Conservation (phyloP, 2,329 filamentous ascomycete species). For the Sporothrix dimorphospora region DNA sequence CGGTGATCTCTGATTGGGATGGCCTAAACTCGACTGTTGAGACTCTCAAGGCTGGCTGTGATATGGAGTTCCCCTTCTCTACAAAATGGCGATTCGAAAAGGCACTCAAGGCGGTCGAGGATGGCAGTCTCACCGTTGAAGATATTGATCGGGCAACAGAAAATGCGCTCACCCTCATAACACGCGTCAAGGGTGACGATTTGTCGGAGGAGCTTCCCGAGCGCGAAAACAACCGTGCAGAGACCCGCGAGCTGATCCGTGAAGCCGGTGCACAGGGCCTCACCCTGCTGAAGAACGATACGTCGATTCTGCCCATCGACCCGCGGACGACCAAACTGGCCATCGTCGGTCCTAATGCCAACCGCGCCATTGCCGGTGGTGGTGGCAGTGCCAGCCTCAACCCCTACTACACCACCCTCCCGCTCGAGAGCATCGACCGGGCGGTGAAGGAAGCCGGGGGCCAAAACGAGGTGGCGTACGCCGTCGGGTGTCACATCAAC, state of each 20-base stretch:
- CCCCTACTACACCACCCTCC: constrained; percentile 68
- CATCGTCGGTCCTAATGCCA: constrained; percentile 69
- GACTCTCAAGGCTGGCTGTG: constrained; percentile 58
- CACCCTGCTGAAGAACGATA: constrained; percentile 66
- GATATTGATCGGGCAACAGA: constrained; percentile 62
- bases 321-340: constrained; percentile 61
- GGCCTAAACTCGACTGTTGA: constrained; percentile 60
- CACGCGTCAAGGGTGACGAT: constrained; percentile 64
- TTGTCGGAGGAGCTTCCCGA: constrained; percentile 61
- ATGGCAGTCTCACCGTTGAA: constrained; percentile 51
- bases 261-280: constrained; percentile 64
- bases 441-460: constrained; percentile 47
- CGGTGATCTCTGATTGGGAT: constrained; percentile 63
- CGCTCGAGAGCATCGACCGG: constrained; percentile 63
- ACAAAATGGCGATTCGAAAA: constrained; percentile 61
- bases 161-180: constrained; percentile 62
- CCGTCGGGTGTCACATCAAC: constrained; percentile 64
- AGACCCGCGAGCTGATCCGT: constrained; percentile 63
- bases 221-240: constrained; percentile 58
- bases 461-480: constrained; percentile 61
- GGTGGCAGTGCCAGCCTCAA: constrained; percentile 70
- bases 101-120: constrained; percentile 55
- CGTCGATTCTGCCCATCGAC: constrained; percentile 60
- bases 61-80: constrained; percentile 62
- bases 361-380: constrained; percentile 67